phyloP scores from a whole-genome alignment of 805 yeast species.

The Ogataea saltuana region DNA sequence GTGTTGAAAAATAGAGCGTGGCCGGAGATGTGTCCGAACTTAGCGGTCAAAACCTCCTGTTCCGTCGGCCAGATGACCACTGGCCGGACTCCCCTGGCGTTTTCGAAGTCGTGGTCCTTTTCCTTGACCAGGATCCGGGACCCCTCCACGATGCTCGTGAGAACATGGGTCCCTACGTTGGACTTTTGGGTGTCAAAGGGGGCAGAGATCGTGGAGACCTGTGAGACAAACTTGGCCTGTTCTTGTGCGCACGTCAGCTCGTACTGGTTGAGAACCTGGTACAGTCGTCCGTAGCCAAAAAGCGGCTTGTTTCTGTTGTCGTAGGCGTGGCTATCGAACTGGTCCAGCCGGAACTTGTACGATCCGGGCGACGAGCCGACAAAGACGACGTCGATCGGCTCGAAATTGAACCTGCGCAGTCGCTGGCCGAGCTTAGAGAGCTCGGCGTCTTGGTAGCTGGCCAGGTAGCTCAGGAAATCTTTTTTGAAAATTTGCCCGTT shows the following conservation, averaged over 20 bases:
- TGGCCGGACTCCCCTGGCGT: slow-evolving; percentile 23
- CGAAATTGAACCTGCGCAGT: slow-evolving; percentile 45
- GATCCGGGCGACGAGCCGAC: slow-evolving; percentile 57
- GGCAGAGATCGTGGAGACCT: slow-evolving; percentile 50
- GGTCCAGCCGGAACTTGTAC: slow-evolving; percentile 24
- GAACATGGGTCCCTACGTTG: slow-evolving; percentile 48
- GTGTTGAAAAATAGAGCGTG: slow-evolving; percentile 30
- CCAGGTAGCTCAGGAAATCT: slow-evolving; percentile 47
- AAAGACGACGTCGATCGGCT: slow-evolving; percentile 49
- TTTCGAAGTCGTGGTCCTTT: slow-evolving; percentile 16
- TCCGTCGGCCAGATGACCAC: slow-evolving; percentile 38
- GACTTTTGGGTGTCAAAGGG: slow-evolving; percentile 38
- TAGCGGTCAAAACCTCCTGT: slow-evolving; percentile 26
- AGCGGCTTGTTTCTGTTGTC: slow-evolving; percentile 12
- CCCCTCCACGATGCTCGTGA: slow-evolving; percentile 46
- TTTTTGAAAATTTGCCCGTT: slow-evolving; percentile 42
- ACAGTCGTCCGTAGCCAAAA: slow-evolving; percentile 51
- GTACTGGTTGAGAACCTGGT: slow-evolving; percentile 41
- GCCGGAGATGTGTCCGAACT: slow-evolving; percentile 29
- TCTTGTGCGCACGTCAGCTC: slow-evolving; percentile 24
- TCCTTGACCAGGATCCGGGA: slow-evolving; percentile 25
- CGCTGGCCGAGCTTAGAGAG: slow-evolving; percentile 32
- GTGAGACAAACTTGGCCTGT: slow-evolving; percentile 41
- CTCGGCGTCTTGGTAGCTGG: slow-evolving; percentile 39
- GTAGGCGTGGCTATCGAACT: slow-evolving; percentile 2